A percentile compares a stretch with the other conserved stretches of the same genome.
phyloP scores from a whole-genome alignment of 768 basidiomycete genomes.

The Leccinum arenicola region DNA sequence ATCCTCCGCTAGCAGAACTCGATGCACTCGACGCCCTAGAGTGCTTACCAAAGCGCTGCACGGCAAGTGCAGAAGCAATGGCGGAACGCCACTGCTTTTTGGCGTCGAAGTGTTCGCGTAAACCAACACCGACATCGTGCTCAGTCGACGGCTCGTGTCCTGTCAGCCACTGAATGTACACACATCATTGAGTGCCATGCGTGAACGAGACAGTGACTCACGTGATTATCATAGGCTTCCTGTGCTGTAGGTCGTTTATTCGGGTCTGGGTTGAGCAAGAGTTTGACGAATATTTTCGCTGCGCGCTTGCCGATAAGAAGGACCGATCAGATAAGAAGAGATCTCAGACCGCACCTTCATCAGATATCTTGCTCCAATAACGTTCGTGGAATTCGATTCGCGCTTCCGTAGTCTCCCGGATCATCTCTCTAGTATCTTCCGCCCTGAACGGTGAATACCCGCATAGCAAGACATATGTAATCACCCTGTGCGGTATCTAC shows the following conservation, averaged over 20 bases:
- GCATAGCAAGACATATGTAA: constrained; percentile 92
- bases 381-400: constrained; percentile 89
- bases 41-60: constrained; percentile 31
- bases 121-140: constrained; percentile 66
- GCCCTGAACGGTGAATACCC: constrained; percentile 95
- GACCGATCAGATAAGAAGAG: not conserved
- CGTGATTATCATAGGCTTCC: constrained; percentile 66
- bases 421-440: constrained; percentile 69
- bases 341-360: constrained; percentile 49
- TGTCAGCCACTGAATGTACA: constrained; percentile 62
- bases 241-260: constrained; percentile 66
- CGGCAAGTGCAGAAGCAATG: constrained; percentile 50
- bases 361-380: constrained; percentile 90
- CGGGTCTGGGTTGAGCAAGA: constrained; percentile 71
- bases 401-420: constrained; percentile 81
- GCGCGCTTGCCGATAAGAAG: not conserved
- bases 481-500: constrained; percentile 54
- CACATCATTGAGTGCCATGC: not conserved
- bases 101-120: constrained; percentile 83
- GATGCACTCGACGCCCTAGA: constrained; percentile 27
- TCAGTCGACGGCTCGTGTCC: constrained; percentile 62
- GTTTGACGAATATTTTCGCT: constrained; percentile 85
- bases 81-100: constrained; percentile 71
- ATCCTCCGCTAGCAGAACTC: constrained; percentile 33
- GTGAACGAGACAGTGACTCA: constrained; percentile 32